phyloP scores from a whole-genome alignment of 2,329 filamentous ascomycete genomes.

The Chaetomiaceae sp. region DNA sequence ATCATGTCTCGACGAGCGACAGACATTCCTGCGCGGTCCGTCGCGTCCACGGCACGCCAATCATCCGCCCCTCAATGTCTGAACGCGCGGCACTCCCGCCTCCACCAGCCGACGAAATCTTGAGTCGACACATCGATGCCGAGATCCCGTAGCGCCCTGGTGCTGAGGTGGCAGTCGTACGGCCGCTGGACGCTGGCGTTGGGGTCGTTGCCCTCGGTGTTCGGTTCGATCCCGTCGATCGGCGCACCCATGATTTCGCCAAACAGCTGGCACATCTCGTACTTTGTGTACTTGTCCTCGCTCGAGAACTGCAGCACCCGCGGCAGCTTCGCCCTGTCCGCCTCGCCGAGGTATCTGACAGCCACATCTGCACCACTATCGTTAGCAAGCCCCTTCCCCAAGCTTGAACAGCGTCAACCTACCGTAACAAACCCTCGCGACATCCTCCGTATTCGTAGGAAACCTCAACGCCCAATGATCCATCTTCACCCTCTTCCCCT shows the following conservation, averaged over 20 bases:
- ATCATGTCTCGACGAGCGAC: neutral
- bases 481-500: slow-evolving; percentile 63
- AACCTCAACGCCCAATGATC: slow-evolving; percentile 83
- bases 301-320: slow-evolving; percentile 77
- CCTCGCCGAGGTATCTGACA: slow-evolving; percentile 57
- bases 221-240: slow-evolving; percentile 62
- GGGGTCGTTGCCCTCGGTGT: slow-evolving; percentile 67
- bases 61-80: slow-evolving; percentile 40
- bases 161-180: slow-evolving; percentile 85
- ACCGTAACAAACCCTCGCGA: slow-evolving; percentile 71
- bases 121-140: slow-evolving; percentile 70
- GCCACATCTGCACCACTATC: slow-evolving; percentile 55
- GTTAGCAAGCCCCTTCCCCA: neutral
- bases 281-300: slow-evolving; percentile 84
- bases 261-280: slow-evolving; percentile 76
- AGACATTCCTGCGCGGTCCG: slow-evolving; percentile 1
- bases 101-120: slow-evolving; percentile 81
- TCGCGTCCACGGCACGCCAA: neutral
- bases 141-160: slow-evolving; percentile 64
- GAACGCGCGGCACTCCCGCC: slow-evolving; percentile 57
- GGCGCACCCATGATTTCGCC: slow-evolving; percentile 75
- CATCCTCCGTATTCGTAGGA: slow-evolving; percentile 85
- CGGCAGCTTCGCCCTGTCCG: slow-evolving; percentile 54
- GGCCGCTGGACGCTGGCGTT: slow-evolving; percentile 70
- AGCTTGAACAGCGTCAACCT: slow-evolving; percentile 26